Evolutionary conservation across 2,329 filamentous ascomycete species (phyloP), one percentile per base, ranked within the genome.

Genomic region (Didymosphaeria variabile): DNA sequence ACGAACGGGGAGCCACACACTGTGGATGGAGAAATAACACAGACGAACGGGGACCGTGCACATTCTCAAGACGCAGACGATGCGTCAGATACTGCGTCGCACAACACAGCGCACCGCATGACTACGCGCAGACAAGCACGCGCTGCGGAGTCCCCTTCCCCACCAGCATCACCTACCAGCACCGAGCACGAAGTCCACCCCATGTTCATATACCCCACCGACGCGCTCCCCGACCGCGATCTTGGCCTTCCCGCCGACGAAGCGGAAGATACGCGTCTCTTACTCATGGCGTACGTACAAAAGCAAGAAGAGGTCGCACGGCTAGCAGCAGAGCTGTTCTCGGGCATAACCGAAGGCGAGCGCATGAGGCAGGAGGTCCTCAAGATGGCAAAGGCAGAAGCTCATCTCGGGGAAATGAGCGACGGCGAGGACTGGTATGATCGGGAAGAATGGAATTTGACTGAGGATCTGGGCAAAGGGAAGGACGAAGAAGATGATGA

Each of bases 381-480:
- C 73, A 86, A 87, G 67, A 93, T 91, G 89, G 86, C 89, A 67
- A 92, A 93, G 74, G 90, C 92, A 1, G 92, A 94, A 79, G 91
- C 86, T 23, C 92, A 94, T 72, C 77, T 88, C 17, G 86, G 88
- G 53, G 91, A 94, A 76, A 89, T 95, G 89, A 93, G 90, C 54
- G 92, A 96, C 74, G 91, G 91, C 12, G 92, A 96, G 81, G 92
- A 96, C 75, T 96, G 91, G 91, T 94, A 93, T 73, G 92, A 96
- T 77, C 87, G 87, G 72, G 90, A 92, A 56, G 90, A 92, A 79
- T 94, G 91, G 91, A 87, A 86, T 0, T 77, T 95, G 52, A 85
- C 87, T 9, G 90, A 91, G 63, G 89, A 91, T 67, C 79, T 94
- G 8, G 90, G 92, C 76, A 95, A 95, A 80, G 92, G 92, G 0